Percentiles rank a stretch among this genome's conserved stretches.
Conservation (phyloP, 1,284 basidiomycete genomes). For the Apiotrichum mycotoxinovorans region DNA sequence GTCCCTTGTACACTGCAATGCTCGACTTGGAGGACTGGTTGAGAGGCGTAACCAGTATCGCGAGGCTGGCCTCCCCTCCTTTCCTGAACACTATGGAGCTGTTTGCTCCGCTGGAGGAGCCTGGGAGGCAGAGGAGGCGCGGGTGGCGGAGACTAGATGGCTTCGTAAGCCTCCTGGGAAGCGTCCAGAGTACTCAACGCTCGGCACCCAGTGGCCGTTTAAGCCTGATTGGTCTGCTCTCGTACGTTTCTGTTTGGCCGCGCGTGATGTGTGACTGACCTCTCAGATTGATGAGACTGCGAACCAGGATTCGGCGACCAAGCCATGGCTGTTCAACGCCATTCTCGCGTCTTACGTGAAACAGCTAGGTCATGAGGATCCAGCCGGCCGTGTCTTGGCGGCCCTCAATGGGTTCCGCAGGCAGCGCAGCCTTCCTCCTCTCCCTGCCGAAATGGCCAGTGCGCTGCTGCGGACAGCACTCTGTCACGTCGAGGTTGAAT, state of each 20-base stretch:
- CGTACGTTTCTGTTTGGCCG: constrained; percentile 45
- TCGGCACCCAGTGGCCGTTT: constrained; percentile 70
- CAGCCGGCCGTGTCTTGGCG: constrained; percentile 51
- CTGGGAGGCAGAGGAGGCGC: constrained; percentile 55
- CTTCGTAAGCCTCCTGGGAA: constrained; percentile 78
- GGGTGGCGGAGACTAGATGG: constrained; percentile 62
- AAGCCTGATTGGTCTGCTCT: constrained; percentile 66
- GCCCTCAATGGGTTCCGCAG: constrained; percentile 61
- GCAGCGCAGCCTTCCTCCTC: constrained; percentile 55
- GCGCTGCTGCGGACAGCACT: constrained; percentile 60
- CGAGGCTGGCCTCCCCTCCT: constrained; percentile 68
- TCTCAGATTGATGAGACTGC: constrained; percentile 23
- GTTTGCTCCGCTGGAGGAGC: constrained; percentile 56
- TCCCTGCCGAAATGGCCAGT: constrained; percentile 49
- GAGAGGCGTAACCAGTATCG: constrained; percentile 72
- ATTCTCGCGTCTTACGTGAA: constrained; percentile 43
- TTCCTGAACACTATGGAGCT: constrained; percentile 75
- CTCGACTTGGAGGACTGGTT: constrained; percentile 72
- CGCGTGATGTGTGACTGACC: not conserved
- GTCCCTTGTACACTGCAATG: constrained; percentile 73
- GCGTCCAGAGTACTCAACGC: constrained; percentile 64
- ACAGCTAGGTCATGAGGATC: not conserved
- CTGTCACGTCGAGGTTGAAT: constrained; percentile 60
- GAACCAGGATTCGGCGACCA: constrained; percentile 32
- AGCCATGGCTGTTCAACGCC: constrained; percentile 63